Conservation (phyloP, 176 grass and related monocot species). For the Oryza meridionalis region DNA sequence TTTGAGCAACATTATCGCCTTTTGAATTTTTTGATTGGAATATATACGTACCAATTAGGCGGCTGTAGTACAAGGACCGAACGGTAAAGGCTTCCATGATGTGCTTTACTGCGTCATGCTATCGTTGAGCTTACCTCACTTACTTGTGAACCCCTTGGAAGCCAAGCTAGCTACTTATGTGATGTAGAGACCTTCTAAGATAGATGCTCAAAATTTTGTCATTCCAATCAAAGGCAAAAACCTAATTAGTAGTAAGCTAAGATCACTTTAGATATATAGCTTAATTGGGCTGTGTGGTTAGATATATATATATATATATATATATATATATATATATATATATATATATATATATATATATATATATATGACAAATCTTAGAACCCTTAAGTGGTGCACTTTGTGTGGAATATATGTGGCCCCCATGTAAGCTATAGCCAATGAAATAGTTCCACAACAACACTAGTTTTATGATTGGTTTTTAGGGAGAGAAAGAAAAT, state of each 20-base stretch:
- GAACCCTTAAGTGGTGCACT: constrained; percentile 47
- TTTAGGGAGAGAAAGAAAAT: constrained; percentile 21
- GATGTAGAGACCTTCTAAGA: not conserved
- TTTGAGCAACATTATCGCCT: not conserved
- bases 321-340: no score
- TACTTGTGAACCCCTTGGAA: constrained; percentile 27
- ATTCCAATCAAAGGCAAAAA: not conserved
- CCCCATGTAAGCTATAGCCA: constrained; percentile 35
- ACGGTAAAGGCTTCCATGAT: not conserved
- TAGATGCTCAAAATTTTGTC: not conserved
- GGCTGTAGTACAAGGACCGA: not conserved
- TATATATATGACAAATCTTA: constrained; percentile 33
- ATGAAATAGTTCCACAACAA: constrained; percentile 21
- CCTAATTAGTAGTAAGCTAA: constrained; percentile 15
- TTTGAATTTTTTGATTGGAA: not conserved
- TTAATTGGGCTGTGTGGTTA: constrained; percentile 27
- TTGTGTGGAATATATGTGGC: constrained; percentile 38
- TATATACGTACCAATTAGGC: not conserved
- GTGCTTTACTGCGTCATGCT: constrained; percentile 39
- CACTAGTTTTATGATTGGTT: constrained; percentile 54
- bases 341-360: no score
- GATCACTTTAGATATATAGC: constrained; percentile 42
- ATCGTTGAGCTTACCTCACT: constrained; percentile 52
- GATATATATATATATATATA: not conserved
- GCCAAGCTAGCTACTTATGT: constrained; percentile 12